Percentiles rank a stretch among this genome's conserved stretches.
These are phyloP conservation scores for Clitopilus hobsonii DNA, from an alignment of 768 basidiomycete genomes.

Conservation along the genomic window DNA sequence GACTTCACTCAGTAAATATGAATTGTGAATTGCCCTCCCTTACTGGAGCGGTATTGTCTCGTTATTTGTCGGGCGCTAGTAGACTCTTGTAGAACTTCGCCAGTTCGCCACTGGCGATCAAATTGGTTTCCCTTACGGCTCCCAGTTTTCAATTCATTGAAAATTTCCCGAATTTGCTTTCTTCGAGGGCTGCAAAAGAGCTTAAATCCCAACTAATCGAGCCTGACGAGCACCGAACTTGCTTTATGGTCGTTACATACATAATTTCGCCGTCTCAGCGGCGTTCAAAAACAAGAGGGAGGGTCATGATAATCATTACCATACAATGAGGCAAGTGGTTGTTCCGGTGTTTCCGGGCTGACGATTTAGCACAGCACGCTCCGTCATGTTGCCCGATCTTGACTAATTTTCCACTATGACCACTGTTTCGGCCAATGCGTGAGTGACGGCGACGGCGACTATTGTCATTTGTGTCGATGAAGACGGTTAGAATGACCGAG, in stretches of 20 bases:
- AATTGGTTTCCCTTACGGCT: too few species aligned
- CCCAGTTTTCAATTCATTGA: neutral
- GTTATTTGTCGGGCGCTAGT: neutral
- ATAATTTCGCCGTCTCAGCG: neutral
- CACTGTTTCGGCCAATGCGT: neutral
- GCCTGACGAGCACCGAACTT: neutral
- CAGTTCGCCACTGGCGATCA: too few species aligned
- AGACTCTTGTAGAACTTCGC: neutral
- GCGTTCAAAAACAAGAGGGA: neutral
- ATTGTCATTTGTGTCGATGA: neutral
- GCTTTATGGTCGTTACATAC: neutral
- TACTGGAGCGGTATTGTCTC: neutral
- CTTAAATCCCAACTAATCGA: neutral
- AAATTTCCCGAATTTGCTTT: neutral
- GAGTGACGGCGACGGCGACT: neutral
- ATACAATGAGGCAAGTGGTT: neutral
- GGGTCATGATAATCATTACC: neutral
- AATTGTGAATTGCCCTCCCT: neutral
- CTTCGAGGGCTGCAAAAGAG: neutral
- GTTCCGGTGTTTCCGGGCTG: constrained; percentile 1
- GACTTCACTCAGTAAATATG: constrained; percentile 17
- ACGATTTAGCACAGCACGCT: neutral
- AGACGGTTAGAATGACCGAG: neutral
- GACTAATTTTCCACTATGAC: neutral
- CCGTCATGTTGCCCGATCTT: neutral